Base-by-base conservation (phyloP, 331 rosid species). In the Malus hybrid region DNA sequence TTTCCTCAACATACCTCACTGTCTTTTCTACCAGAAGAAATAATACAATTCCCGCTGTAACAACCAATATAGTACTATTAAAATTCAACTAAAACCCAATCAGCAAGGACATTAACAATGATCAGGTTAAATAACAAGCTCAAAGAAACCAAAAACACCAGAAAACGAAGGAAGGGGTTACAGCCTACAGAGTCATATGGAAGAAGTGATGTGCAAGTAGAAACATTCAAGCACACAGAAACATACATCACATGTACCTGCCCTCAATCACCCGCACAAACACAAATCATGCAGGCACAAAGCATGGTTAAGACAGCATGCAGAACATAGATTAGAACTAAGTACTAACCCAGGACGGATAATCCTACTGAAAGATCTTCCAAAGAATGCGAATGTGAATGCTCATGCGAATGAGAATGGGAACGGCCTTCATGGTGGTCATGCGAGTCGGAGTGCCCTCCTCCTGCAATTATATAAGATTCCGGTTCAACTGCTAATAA, bases 11-110 rank as follows among this genome's bases (percentile, higher is more conserved):
- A 79, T 91, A 94, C 84, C 97, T 94, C 74, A 94, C 97, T 60
- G 85, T 4, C 91, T 94, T 94, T 88, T 94, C 97, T 75, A 94
- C 96, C 48, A 94, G 84, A 86, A 94, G 98, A 85, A 94, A 94
- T 46, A 94, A 82, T 68, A 90, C 93, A 78, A 94, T 91, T 76
- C 98, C 98, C 83, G 90, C 98, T 94, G 92, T 82, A 83, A 81
- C 66, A 81, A 74, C 58, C 71, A 67, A 60, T 48, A 57, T 32
- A 82, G 65, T 63, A 48, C 33, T 4, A 55, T 60, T 75, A 81
- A 64, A 69, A 72, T 65, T 50, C 79, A 79, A 67, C 28, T 53
- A 15, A 22, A 73, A 52, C 75, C 79, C 71, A 44, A 44, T 44
- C 50, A 36, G 46, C 50, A 34, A 66, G 28, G 28, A 20, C 63